A percentile compares a stretch with the other conserved stretches of the same genome.
Evolutionary conservation across 169 alveolate genomes (phyloP).

Genomic region (Theileria sp.): DNA sequence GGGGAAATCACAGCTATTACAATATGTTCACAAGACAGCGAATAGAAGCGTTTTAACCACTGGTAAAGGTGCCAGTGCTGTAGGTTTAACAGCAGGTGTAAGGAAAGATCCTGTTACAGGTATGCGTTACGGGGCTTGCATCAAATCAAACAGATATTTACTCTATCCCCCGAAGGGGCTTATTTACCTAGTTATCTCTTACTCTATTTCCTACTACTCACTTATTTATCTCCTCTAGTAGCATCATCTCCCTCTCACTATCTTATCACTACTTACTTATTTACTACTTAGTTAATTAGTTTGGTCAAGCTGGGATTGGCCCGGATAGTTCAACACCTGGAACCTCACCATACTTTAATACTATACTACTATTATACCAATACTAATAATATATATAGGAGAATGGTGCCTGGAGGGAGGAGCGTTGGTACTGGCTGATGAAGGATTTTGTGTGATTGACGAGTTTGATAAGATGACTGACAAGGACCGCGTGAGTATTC

Average conservation of each 20-base stretch:
- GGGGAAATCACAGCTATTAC: constrained; percentile 98
- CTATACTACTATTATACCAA: too few species aligned
- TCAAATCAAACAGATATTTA: neutral
- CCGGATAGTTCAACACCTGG: too few species aligned
- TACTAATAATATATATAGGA: constrained; percentile 82
- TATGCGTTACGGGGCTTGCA: too few species aligned
- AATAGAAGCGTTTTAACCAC: constrained; percentile 96
- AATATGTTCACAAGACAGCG: constrained; percentile 95
- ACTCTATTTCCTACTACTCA: too few species aligned
- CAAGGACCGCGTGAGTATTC: constrained; percentile 98
- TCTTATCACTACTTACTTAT: too few species aligned
- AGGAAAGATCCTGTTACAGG: constrained; percentile 90
- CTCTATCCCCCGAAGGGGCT: too few species aligned
- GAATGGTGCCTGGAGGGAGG: constrained; percentile 99
- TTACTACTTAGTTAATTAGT: too few species aligned
- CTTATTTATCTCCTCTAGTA: too few species aligned
- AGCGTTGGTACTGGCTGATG: constrained; percentile 97
- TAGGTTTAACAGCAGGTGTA: constrained; percentile 98
- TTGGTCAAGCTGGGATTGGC: too few species aligned
- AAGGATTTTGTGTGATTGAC: constrained; percentile 99
- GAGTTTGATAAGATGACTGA: constrained; percentile 99
- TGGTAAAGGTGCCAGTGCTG: constrained; percentile 99
- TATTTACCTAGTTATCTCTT: too few species aligned
- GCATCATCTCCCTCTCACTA: too few species aligned
- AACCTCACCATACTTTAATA: too few species aligned